phyloP scores from a whole-genome alignment of 2,329 filamentous ascomycete species.

The Exophiala oligosperma region DNA sequence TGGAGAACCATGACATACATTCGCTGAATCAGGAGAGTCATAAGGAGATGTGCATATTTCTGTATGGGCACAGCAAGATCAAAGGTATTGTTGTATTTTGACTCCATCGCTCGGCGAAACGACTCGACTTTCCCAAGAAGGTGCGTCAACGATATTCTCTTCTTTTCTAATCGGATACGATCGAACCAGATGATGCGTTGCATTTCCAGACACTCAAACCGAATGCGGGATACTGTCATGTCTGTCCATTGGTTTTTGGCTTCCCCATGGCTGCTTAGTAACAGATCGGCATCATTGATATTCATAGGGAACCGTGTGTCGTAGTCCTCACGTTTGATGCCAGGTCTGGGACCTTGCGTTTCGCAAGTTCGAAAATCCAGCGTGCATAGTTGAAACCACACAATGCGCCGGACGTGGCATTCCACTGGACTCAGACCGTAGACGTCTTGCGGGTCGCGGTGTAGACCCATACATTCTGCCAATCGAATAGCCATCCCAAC shows the following conservation, averaged over 20 bases:
- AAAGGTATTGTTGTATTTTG: slow-evolving; percentile 65
- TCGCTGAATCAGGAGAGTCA: slow-evolving; percentile 63
- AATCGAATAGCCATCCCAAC: slow-evolving; percentile 71
- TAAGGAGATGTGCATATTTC: slow-evolving; percentile 62
- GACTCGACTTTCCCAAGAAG: slow-evolving; percentile 68
- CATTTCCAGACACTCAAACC: slow-evolving; percentile 73
- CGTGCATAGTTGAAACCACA: slow-evolving; percentile 79
- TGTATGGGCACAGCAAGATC: slow-evolving; percentile 62
- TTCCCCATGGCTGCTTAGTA: slow-evolving; percentile 45
- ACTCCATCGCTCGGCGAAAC: slow-evolving; percentile 64
- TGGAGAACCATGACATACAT: slow-evolving; percentile 68
- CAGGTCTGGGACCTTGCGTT: slow-evolving; percentile 69
- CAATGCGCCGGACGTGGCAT: slow-evolving; percentile 67
- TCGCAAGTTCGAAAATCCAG: slow-evolving; percentile 74
- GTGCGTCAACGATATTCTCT: slow-evolving; percentile 61
- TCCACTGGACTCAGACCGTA: slow-evolving; percentile 68
- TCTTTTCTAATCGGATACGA: slow-evolving; percentile 62
- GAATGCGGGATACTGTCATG: slow-evolving; percentile 65
- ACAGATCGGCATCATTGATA: slow-evolving; percentile 65
- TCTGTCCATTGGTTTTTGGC: slow-evolving; percentile 61
- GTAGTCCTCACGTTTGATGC: slow-evolving; percentile 72
- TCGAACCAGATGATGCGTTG: slow-evolving; percentile 70
- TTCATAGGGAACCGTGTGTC: slow-evolving; percentile 73
- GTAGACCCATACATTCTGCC: slow-evolving; percentile 75
- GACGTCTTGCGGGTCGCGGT: slow-evolving; percentile 64